Percentiles rank a stretch among this genome's conserved stretches.
Evolutionary conservation across 164 flowering plant genomes (phyloP).

Genomic region (Houttuynia cordata): DNA sequence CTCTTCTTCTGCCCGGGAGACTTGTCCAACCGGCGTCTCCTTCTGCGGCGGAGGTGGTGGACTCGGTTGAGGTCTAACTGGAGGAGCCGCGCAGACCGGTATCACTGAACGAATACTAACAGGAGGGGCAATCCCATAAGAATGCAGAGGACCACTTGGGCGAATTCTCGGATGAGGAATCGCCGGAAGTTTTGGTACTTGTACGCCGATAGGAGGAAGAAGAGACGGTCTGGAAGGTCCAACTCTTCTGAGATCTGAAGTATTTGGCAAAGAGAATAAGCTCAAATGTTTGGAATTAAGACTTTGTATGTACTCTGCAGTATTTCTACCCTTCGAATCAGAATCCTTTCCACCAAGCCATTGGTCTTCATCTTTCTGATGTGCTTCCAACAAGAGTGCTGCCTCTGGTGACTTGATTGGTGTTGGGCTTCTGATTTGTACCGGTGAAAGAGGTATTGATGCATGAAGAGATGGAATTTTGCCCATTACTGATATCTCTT

Average conservation of each 20-base stretch:
- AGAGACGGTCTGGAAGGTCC: constrained; percentile 6
- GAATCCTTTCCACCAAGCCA: constrained; percentile 13
- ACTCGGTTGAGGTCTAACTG: constrained; percentile 11
- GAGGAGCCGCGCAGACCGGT: constrained; percentile 43
- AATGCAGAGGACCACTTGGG: constrained; percentile 3
- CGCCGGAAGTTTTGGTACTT: constrained; percentile 2
- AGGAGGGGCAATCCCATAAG: constrained; percentile 32
- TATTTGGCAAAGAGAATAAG: neutral
- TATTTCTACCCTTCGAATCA: constrained; percentile 5
- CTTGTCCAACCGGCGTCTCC: constrained; percentile 6
- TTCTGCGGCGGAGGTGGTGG: constrained; percentile 8
- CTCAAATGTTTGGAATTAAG: constrained; percentile 3
- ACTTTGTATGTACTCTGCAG: constrained; percentile 8
- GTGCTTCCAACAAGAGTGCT: constrained; percentile 19
- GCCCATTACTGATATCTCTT: constrained; percentile 3
- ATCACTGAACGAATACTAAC: constrained; percentile 40
- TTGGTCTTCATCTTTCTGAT: constrained; percentile 24
- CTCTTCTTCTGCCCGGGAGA: constrained; percentile 4
- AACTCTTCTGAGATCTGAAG: constrained; percentile 4
- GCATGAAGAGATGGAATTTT: constrained; percentile 7
- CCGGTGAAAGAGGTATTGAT: neutral
- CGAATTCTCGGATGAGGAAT: constrained; percentile 8
- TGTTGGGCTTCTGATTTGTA: constrained; percentile 13
- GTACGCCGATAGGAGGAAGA: neutral
- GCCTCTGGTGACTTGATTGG: constrained; percentile 13